Base-by-base conservation (phyloP, 495 filamentous ascomycete genomes). In the Letharia lupina region DNA sequence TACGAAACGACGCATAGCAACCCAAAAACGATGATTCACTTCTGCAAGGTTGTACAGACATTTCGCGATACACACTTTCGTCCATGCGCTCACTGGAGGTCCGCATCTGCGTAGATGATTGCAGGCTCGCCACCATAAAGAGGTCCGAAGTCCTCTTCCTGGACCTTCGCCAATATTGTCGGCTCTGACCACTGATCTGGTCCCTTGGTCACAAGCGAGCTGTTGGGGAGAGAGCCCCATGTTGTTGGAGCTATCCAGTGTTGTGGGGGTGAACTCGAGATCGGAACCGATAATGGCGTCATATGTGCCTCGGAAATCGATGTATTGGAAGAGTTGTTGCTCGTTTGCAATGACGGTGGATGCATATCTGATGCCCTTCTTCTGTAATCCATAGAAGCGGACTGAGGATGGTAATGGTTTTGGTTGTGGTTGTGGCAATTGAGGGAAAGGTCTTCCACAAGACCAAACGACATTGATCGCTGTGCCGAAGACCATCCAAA, bases 151-250 rank as follows among this genome's bases (percentile, higher is more conserved):
- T 72, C 70, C 58, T 72, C 70, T 64, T 72, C 70, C 64, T 72
- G 70, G 9, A 72, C 70, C 58, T 72, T 70, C 3, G 68, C 70
- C 16, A 72, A 47, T 12, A 48, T 57, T 13, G 65, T 47, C 20
- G 70, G 66, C 54, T 72, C 68, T n/a, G 66, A 70, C 70, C 70
- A 72, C 58, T 68, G 70, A n/a, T 72, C 70, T 45, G 68, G 67
- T 31, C 63, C 58, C 60, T 72, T 70, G 48, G 65, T 69, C 48
- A 69, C 62, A 33, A 59, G 44, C n/a, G 70, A 64, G 33, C 62
- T 70, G 33, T 66, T 60, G 6, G 70, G 56, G 16, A 72, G 61
- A 65, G 68, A 41, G 44, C 58, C 64, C 69, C 69, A 72, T 18
- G 52, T 63, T 3, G 64, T 58, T 12, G 60, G 56, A 40, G 50